These are phyloP conservation scores for Phytopythium kandeliae DNA, from an alignment of 352 stramenopile species.

Conservation along the genomic window DNA sequence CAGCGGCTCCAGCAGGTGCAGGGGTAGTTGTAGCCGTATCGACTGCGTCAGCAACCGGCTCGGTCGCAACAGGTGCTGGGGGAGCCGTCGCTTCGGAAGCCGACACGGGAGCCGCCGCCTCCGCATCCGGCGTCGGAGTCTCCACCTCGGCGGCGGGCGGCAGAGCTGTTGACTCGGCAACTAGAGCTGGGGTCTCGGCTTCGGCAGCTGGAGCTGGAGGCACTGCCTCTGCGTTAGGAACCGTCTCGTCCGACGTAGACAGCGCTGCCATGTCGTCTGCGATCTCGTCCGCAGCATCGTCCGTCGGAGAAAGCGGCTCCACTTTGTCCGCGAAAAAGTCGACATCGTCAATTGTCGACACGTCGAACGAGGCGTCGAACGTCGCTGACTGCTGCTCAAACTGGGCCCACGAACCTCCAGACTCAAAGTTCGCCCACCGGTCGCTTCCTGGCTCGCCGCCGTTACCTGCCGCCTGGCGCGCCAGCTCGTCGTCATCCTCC, in stretches of 20 bases:
- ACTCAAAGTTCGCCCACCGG: slow-evolving; percentile 68
- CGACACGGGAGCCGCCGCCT: slow-evolving; percentile 17
- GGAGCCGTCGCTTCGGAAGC: too few species aligned
- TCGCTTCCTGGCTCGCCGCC: slow-evolving; percentile 11
- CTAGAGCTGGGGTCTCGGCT: too few species aligned
- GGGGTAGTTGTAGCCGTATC: not conserved
- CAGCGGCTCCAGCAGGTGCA: not conserved
- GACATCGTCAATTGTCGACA: slow-evolving; percentile 38
- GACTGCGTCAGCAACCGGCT: slow-evolving; percentile 9
- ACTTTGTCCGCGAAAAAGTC: slow-evolving; percentile 24
- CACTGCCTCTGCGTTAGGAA: slow-evolving; percentile 9
- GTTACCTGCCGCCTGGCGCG: slow-evolving; percentile 14
- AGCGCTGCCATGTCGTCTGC: slow-evolving; percentile 3
- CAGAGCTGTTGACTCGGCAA: too few species aligned
- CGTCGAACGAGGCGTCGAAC: slow-evolving; percentile 56
- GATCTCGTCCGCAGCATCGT: not conserved
- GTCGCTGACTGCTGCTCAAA: slow-evolving; percentile 47
- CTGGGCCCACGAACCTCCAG: slow-evolving; percentile 51
- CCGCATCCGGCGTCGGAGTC: not conserved
- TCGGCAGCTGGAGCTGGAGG: not conserved
- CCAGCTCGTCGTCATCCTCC: slow-evolving; percentile 67
- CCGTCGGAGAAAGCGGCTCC: slow-evolving; percentile 11
- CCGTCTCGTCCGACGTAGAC: slow-evolving; percentile 3
- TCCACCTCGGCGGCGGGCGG: not conserved
- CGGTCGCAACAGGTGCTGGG: slow-evolving; percentile 8